These are phyloP conservation scores for Mycena maculata DNA, from an alignment of 768 basidiomycete genomes.

Conservation along the genomic window DNA sequence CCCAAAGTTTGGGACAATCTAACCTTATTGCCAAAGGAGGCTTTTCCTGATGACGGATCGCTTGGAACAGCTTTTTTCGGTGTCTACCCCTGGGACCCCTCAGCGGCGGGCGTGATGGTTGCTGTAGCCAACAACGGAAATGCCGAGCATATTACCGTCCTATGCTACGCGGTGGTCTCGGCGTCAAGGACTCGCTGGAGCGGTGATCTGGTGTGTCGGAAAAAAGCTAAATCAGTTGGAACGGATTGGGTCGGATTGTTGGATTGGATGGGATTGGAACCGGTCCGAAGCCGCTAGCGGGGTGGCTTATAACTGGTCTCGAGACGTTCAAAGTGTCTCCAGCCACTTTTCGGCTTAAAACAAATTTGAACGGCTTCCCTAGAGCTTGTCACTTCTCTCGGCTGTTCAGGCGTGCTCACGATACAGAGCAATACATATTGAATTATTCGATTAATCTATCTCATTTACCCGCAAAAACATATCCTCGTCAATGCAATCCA, in stretches of 20 bases:
- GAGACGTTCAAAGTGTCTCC: neutral
- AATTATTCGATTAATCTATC: neutral
- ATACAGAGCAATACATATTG: neutral
- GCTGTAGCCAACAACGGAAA: constrained; percentile 50
- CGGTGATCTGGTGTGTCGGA: no score
- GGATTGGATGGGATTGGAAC: constrained; percentile 2
- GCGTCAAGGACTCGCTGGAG: constrained; percentile 51
- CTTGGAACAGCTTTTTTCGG: constrained; percentile 35
- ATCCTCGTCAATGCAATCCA: constrained; percentile 6
- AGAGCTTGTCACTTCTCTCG: no score
- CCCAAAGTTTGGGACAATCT: no score
- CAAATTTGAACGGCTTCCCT: neutral
- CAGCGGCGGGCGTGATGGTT: no score
- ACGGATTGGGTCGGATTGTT: constrained; percentile 1
- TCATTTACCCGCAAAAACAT: constrained; percentile 1
- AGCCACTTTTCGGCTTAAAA: neutral
- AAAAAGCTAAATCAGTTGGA: neutral
- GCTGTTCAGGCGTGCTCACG: no score
- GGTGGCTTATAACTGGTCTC: neutral
- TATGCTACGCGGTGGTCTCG: constrained; percentile 66
- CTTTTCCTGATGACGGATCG: no score
- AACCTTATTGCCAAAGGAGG: no score
- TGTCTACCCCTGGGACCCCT: constrained; percentile 20
- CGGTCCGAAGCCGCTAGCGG: constrained; percentile 2
- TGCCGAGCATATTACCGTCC: constrained; percentile 52